Evolutionary conservation across 2,329 filamentous ascomycete species (phyloP).

Genomic region (Fusarium tupiense): DNA sequence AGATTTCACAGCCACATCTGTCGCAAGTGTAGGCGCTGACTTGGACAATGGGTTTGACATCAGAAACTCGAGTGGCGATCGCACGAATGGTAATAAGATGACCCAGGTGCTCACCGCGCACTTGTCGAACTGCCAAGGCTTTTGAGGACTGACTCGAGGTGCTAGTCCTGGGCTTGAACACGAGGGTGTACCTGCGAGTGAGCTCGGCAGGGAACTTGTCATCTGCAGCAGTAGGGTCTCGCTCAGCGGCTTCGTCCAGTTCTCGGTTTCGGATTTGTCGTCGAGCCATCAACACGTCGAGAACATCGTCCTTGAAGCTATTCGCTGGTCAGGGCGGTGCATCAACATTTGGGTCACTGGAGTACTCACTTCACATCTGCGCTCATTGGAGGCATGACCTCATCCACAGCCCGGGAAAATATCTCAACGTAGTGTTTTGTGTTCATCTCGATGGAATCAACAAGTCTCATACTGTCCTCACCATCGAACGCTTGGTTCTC

Average conservation of each 20-base stretch:
- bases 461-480: constrained; percentile 75
- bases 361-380: constrained; percentile 76
- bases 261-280: constrained; percentile 86
- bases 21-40: constrained; percentile 99
- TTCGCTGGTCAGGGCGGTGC: constrained; percentile 4
- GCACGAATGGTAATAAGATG: constrained; percentile 93
- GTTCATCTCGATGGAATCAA: constrained; percentile 88
- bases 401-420: constrained; percentile 87
- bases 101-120: constrained; percentile 91
- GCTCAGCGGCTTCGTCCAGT: constrained; percentile 72
- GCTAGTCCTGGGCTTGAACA: constrained; percentile 91
- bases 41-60: constrained; percentile 97
- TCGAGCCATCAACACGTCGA: constrained; percentile 96
- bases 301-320: constrained; percentile 95
- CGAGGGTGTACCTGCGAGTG: constrained; percentile 91
- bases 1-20: constrained; percentile 94
- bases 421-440: constrained; percentile 96
- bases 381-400: constrained; percentile 81
- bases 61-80: constrained; percentile 93
- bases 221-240: constrained; percentile 72
- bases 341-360: too few species aligned
- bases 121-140: constrained; percentile 87
- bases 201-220: constrained; percentile 91
- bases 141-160: constrained; percentile 71
- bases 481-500: constrained; percentile 67